phyloP scores from a whole-genome alignment of 2,329 filamentous ascomycete species.

The Scedosporium apiospermum region DNA sequence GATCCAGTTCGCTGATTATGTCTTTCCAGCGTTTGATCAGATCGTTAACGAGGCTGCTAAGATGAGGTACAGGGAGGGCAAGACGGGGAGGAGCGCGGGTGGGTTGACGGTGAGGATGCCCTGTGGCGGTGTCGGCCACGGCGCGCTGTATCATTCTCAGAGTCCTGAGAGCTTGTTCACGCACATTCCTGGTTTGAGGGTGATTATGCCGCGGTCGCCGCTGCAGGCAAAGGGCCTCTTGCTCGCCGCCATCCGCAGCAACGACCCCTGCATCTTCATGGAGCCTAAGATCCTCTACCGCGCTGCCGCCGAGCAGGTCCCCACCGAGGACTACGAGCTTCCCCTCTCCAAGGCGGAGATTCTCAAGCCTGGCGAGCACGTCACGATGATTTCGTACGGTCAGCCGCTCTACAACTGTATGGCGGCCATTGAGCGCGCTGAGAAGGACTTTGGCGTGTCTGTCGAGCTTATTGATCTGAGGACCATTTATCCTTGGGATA shows the following conservation, averaged over 20 bases:
- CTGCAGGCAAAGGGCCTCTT: constrained; percentile 82
- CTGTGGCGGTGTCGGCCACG: constrained; percentile 80
- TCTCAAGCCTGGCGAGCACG: constrained; percentile 66
- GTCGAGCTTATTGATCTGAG: constrained; percentile 82
- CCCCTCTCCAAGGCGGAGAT: constrained; percentile 81
- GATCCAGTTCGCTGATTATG: constrained; percentile 92
- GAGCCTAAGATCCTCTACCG: constrained; percentile 91
- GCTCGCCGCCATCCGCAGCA: constrained; percentile 64
- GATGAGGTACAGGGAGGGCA: constrained; percentile 65
- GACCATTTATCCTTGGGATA: constrained; percentile 88
- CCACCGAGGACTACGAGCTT: constrained; percentile 68
- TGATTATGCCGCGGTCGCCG: constrained; percentile 79
- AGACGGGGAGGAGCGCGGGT: constrained; percentile 51
- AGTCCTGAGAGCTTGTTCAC: constrained; percentile 83
- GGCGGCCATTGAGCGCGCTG: constrained; percentile 63
- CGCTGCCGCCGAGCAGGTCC: constrained; percentile 85
- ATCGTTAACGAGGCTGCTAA: constrained; percentile 91
- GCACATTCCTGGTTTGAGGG: constrained; percentile 75
- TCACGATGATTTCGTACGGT: constrained; percentile 83
- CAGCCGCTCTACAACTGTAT: constrained; percentile 81
- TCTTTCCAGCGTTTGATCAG: constrained; percentile 89
- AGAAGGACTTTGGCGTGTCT: constrained; percentile 65
- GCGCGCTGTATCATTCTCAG: constrained; percentile 80
- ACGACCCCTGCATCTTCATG: constrained; percentile 87
- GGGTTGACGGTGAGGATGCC: constrained; percentile 87